Evolutionary conservation across 768 basidiomycete genomes (phyloP), one percentile per base, ranked within the genome.

Genomic region (Omphalotus guepiniiformis): DNA sequence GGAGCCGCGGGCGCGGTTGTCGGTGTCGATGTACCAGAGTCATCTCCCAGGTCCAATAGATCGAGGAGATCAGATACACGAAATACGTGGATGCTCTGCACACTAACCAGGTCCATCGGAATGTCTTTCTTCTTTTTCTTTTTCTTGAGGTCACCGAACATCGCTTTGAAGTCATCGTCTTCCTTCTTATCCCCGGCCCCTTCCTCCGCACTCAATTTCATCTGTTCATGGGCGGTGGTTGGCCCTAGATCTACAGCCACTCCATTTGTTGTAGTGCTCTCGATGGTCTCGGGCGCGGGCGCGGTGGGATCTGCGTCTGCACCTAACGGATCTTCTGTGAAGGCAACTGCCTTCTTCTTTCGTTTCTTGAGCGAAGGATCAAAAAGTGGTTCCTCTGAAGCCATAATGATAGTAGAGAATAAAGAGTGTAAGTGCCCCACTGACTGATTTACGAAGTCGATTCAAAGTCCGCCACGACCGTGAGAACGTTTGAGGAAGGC

Each of bases 121-220:
- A 92, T 88, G 48, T 91, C 90, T 64, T 90, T 92, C 75, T 87
- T 90, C 74, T 92, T 93, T 72, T 91, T 92, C 67, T 91, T 92
- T 78, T 87, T 92, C 78, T 89, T 92, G 63, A 90, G 61, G 61
- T 89, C 90, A 2, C 85, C 88, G 60, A 92, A 92, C 83, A 91
- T 88, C 38, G 85, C 76, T 63, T 87, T 86, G 64, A 82, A 74
- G 29, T 90, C 83, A 25, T 90, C 88, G 1, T 83, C 85, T 55
- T 81, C 82, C 55, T 78, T 76, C 54, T 69, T 74, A 53, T 76
- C 59, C 70, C 67, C 51, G 58, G 65, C 53, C 58, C 57, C 68
- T 41, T 63, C 63, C 29, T 65, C 69, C 0, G 59, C 63, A 41
- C 70, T 73, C 52, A 73, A 68, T 59, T 78, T 80, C 81, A 89